Evolutionary conservation across 2,329 filamentous ascomycete species (phyloP).

Genomic region (Colletotrichum tropicicola): DNA sequence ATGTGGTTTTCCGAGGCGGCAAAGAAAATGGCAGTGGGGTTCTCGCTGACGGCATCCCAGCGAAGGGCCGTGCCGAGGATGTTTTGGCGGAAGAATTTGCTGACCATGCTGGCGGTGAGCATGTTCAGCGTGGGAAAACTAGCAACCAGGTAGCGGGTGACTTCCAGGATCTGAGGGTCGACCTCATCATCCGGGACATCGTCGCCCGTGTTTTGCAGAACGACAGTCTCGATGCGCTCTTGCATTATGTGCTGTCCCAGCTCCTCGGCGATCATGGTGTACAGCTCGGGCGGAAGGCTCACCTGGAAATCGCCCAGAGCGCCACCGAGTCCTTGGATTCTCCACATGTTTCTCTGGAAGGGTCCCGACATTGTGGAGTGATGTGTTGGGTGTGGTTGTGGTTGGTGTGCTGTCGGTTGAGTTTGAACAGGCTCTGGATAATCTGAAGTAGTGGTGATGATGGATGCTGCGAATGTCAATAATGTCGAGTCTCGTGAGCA

Average conservation of each 20-base stretch:
- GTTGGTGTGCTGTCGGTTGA: too few species aligned
- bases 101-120: constrained; percentile 8
- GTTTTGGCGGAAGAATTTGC: background rate
- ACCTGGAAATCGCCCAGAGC: background rate
- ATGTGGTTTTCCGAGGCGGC: background rate
- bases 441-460: too few species aligned
- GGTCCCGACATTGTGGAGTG: too few species aligned
- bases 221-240: background rate
- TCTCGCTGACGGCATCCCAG: background rate
- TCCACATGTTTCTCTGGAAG: background rate
- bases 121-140: background rate
- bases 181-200: background rate
- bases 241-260: background rate
- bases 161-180: background rate
- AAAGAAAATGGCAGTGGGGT: constrained; percentile 1
- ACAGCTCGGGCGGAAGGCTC: background rate
- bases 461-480: too few species aligned
- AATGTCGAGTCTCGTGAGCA: too few species aligned
- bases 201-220: background rate
- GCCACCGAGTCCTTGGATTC: background rate
- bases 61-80: background rate
- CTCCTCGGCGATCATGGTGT: background rate
- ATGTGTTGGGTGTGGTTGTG: too few species aligned
- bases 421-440: too few species aligned
- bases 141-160: background rate